Evolutionary conservation across 495 filamentous ascomycete genomes (phyloP), one percentile per base, ranked within the genome.

Genomic region (Hyaloscypha hepaticicola): DNA sequence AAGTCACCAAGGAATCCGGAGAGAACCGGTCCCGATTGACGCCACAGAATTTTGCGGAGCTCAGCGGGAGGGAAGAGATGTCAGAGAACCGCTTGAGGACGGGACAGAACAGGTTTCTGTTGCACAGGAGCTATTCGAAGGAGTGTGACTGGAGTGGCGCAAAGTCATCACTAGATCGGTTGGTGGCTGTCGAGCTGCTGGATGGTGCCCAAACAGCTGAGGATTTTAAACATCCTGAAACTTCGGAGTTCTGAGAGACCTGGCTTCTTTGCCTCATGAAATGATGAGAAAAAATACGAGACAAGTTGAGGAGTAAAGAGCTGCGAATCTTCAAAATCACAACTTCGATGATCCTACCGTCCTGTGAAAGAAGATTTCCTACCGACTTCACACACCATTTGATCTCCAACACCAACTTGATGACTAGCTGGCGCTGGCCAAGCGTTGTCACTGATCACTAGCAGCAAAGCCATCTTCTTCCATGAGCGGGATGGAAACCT

Each of bases 31-130:
- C 5, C 2, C 51, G 55, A 33, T 49, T 71, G 19, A 59, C 58
- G 3, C 26, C 58, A 7, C 19, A 41, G 2, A 61, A 57, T 55
- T 71, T 68, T 26, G 60, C 62, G 1, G 60, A 52, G 29, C 28
- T 66, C 29, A 67, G 67, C 52, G 63, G 62, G 25, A 67, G 48
- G 41, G 63, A 64, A 21, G 69, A 72, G n/a, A 60, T 72, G 55
- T 60, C 66, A 7, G 61, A 69, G 61, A 66, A 67, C 0, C 31
- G 55, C 29, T 38, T 72, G 7, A 64, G 58, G 49, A 68, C 60
- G 7, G 64, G 38, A 16, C 64, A 69, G 57, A 66, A 67, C 52
- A 29, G 70, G 21, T 72, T 60, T 31, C 55, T 66, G 38, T 41
- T 69, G 64, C 63, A 69, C 52, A 55, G 61, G 52, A 48, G 26